A percentile compares a stretch with the other conserved stretches of the same genome.
These are phyloP conservation scores for Tephrocybe sp. DNA, from an alignment of 768 basidiomycete genomes.

Conservation along the genomic window DNA sequence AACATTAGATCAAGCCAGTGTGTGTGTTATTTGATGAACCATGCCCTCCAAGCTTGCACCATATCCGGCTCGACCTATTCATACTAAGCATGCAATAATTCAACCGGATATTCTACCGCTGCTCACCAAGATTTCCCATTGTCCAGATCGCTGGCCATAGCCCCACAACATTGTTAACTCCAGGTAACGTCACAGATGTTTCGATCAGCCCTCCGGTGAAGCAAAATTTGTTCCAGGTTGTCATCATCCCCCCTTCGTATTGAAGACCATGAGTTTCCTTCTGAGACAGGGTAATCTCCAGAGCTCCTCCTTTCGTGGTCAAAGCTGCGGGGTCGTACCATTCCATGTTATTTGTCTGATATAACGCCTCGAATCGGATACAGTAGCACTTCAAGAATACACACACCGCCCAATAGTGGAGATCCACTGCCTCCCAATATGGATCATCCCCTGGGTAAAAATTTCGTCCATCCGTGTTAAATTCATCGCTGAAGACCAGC, in stretches of 20 bases:
- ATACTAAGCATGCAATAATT: not conserved
- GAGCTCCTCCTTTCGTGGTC: conserved; percentile 69
- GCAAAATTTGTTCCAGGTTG: conserved; percentile 89
- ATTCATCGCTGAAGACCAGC: conserved; percentile 89
- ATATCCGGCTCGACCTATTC: conserved; percentile 76
- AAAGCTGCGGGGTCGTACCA: conserved; percentile 88
- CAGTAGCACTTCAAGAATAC: not conserved
- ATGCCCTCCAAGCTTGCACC: conserved; percentile 85
- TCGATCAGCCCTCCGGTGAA: conserved; percentile 88
- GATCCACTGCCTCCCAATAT: conserved; percentile 83
- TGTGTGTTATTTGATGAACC: conserved; percentile 29
- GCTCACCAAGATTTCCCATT: conserved; percentile 73
- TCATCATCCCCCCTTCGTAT: conserved; percentile 71
- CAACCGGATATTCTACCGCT: not conserved
- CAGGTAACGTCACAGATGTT: conserved; percentile 67
- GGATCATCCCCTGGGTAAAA: conserved; percentile 91
- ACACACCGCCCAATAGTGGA: conserved; percentile 74
- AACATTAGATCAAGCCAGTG: conserved; percentile 3
- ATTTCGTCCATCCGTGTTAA: conserved; percentile 74
- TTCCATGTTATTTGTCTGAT: conserved; percentile 71
- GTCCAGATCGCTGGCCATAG: conserved; percentile 84
- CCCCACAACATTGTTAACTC: conserved; percentile 59
- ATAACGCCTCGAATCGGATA: not conserved
- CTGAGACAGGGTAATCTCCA: conserved; percentile 72
- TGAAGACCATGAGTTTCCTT: conserved; percentile 70